Base-by-base conservation (phyloP, 768 basidiomycete genomes). In the Fomitopsis serialis region DNA sequence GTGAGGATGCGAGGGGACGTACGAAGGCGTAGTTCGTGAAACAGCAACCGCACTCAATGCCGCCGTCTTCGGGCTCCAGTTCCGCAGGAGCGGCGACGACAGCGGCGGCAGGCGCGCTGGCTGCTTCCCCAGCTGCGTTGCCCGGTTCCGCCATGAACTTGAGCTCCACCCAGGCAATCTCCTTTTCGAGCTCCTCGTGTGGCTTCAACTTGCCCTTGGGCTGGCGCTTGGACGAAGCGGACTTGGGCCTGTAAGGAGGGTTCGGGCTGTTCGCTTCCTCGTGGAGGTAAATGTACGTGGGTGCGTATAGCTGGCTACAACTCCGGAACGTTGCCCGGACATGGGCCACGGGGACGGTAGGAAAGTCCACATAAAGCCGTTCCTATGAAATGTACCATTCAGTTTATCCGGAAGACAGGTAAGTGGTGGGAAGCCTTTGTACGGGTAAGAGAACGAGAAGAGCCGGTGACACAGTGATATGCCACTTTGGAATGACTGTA, bases 31-130 rank as follows among this genome's bases (percentile, higher is more conserved):
- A 89, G 11, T 70, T 74, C 3, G 79, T 70, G 63, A 93, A 96
- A 68, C 93, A 97, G 61, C 92, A 95, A 12, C 87, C 88, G 61
- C 93, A 95, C 61, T 94, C 91, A 34, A 94, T 82, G 2, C 85
- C 87, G 47, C 74, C 72, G 23, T 73, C 69, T 40, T 74, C 76
- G n/a, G 68, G 56, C 34, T 69, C 64, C 42, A 72, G 68, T 22
- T 69, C 69, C 0, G 62, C 57, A 12, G 60, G 65, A 24, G 63
- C 66, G 23, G 72, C 72, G 23, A 56, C 59, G 54, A 11, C 29
- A 32, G 29, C 11, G 6, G 29, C 27, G 23, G 61, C 22, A 25
- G 10, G n/a, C n/a, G n/a, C n/a, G n/a, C 55, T 42, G 17, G 34
- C 11, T 46, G 6, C 15, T 40, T 5, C 37, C 15, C 4, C 19